Base-by-base conservation (phyloP, 2,329 filamentous ascomycete species). In the Colletotrichum liriopes region DNA sequence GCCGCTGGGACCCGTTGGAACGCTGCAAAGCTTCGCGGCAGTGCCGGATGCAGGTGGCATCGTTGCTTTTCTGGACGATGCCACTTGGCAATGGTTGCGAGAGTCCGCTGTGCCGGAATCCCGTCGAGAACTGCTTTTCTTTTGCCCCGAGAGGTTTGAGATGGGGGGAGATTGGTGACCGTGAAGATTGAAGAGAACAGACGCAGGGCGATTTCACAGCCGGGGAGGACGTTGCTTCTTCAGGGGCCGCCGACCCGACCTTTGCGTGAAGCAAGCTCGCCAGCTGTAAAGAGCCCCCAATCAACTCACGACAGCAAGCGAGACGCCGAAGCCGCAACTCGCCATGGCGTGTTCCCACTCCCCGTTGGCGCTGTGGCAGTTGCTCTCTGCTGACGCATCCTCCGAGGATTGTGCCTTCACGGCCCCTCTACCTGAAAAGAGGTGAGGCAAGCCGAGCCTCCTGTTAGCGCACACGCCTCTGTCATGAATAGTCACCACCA, bases 221-320 rank as follows among this genome's bases (percentile, higher is more conserved):
- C 58, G 67, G 65, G 52, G 69, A 63, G 45, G 20, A 51, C 47
- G 65, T 59, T 64, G 65, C 69, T 60, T 62, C 67, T 71, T 67
- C 47, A 51, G 45, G 65, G 68, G 69, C 41, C 14, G 20, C 32
- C 16, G 35, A 29, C 43, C 12, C 18, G 29, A 32, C 29, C 29
- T 32, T 32, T 32, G 29, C 20, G n/a, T 12, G 7, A 41, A 32
- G 43, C 23, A 26, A 35, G 49, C 52, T 45, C 63, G 51, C 58
- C 51, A 63, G 41, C 14, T 72, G 69, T 51, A 41, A 52, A 64
- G 26, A 3, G 20, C 5, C 58, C 52, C 49, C 45, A 45, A 68
- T 72, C 45, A 68, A 72, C 58, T n/a, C 51, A 63, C 39, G 45
- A 52, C 64, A 45, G 43, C 37, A 1, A 12, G 45, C 12, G 20